Evolutionary conservation across 2,329 filamentous ascomycete species (phyloP), one percentile per base, ranked within the genome.

Genomic region (Sclerotinia subarctica): DNA sequence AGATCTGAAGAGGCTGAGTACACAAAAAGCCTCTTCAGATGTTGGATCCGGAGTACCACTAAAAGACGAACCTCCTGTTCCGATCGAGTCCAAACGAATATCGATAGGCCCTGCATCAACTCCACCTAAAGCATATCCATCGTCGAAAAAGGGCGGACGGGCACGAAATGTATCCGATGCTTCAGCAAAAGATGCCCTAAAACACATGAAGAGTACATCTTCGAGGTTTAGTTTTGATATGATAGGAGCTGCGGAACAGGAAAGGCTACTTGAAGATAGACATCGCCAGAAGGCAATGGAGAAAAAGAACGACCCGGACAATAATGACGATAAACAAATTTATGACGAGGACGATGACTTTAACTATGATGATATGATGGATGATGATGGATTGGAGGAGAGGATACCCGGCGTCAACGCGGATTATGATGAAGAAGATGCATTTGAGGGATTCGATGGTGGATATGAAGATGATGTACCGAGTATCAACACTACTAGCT

Each of bases 221-320:
- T 93, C 90, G 0, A 83, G 91, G 19, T 94, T 94, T 76, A 94
- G 91, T 74, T 94, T 94, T 74, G 91, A 94, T 74, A 91, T 93
- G 82, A 85, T 88, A 21, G 89, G 89, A 6, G 86, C 86, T 7
- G 90, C 90, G 19, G 84, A 86, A 69, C 83, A 88, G 73, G 87
- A 90, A 77, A 90, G 88, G 77, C 77, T 90, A 49, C 80, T 93
- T 52, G 92, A 93, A 77, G 91, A 92, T 73, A 85, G 88, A 59
- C 90, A 93, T 76, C 83, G 89, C 21, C 85, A 90, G 72, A 86
- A 87, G 66, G 86, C 89, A 70, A 80, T 88, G 42, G 88, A 89
- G 69, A 89, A 85, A 74, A 82, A 86, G 69, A 80, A 80, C 5
- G 75, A 66, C 5, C 46, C 46, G 26, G 75, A 79, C 6, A 79